Base-by-base conservation (phyloP, 1,139 yeast species). In the Ashbya aceris region DNA sequence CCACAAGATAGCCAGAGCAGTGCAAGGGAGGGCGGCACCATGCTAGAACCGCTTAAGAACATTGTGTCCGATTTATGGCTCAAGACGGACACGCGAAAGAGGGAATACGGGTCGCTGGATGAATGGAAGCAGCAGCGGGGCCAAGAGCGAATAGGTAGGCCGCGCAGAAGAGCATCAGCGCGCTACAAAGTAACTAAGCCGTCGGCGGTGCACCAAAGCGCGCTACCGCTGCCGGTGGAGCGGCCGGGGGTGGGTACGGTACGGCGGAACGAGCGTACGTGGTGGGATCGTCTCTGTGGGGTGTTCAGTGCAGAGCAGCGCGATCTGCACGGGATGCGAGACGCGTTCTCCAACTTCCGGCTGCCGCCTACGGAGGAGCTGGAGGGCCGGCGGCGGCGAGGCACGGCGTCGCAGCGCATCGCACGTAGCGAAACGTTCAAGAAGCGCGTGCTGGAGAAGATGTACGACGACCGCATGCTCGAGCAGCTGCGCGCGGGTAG, bases 351-450 rank as follows among this genome's bases (percentile, higher is more conserved):
- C 3, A 48, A 49, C 30, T 39, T 40, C 12, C 44, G 45, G 40
- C 36, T 51, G 14, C 50, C 51, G 8, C 31, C 34, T 8, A 45
- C 44, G 12, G 41, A 49, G 3, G 42, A 44, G 17, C 20, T 30
- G 2, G 48, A 43, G 31, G 50, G 41, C 37, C 37, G 43, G 28
- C 34, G 40, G 42, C 37, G 46, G 43, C 27, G 29, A 14, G 29
- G 29, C 4, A 20, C 29, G 10, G 27, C n/a, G 33, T 53, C 36
- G 46, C 45, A 45, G 45, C 34, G 42, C 23, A 51, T 56, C 13
- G 49, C 50, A 14, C 44, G 49, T 20, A 58, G 60, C 39, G 53
- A 54, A 26, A 59, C 58, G 1, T 53, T 58, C 35, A 54, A 54
- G 44, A 45, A 49, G 28, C 56, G 55, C 35, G 34, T 57, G 27